Evolutionary conservation across 768 basidiomycete genomes (phyloP), one percentile per base, ranked within the genome.

Genomic region (Suillus subaureus): DNA sequence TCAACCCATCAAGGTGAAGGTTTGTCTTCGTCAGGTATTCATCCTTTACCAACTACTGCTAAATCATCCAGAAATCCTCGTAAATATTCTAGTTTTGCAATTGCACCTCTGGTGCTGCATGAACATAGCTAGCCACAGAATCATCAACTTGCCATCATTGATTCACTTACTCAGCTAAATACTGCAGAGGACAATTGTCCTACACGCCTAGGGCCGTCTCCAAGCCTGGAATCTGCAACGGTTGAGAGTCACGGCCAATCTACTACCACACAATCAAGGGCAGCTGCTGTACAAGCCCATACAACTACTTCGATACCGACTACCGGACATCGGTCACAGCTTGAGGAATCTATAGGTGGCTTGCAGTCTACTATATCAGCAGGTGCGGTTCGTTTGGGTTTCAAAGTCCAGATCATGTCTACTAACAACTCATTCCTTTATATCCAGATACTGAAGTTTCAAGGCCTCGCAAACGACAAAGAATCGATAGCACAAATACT

Each of bases 401-500:
- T n/a, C 45, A 18, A 2, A 47, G 49, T 37, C 42, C 16, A 37
- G 45, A 62, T 68, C 66, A 68, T 68, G 37, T 47, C 52, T 61
- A 3, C 49, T 60, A 18, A 56, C 52, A n/a, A 42, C 64, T 5
- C 40, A 43, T 52, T 62, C 37, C 45, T 35, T 52, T 62, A 65
- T 64, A 65, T 64, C n/a, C 76, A 84, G 83, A 84, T 74, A 68
- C 80, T 78, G 87, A 87, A 77, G 78, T 78, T 68, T 68, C 82
- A 63, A 81, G 88, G 76, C 86, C 87, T 70, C 84, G 84, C 79
- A 91, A 91, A 83, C 84, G 90, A 82, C 89, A 89, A 81, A 84
- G 90, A 78, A 80, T 84, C 73, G 82, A 83, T 72, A 81, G 71
- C 70, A 69, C 73, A 75, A 65, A 68, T 72, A 74, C 73, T 75